Evolutionary conservation across 306 rosid species (phyloP), one percentile per base, ranked within the genome.

Genomic region (Quercus ilex): DNA sequence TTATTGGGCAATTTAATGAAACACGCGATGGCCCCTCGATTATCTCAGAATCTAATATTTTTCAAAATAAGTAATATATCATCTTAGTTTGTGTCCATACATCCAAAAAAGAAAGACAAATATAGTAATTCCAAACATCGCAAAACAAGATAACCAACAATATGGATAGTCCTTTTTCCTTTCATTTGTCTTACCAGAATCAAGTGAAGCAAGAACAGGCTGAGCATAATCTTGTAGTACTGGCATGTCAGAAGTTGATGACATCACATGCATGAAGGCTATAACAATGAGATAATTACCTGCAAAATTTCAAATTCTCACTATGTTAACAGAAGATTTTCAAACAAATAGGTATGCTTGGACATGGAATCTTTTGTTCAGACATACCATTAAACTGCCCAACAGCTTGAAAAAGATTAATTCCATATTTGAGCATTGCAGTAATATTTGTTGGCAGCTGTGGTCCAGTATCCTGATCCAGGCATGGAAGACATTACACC

Each of bases 391-490:
- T 30, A 31, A 64, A 64, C 21, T 28, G 46, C 70, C 70, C 70
- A 31, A 64, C 70, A 30, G 20, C 70, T 18, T 64, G 70, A 64
- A 64, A 64, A 64, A 64, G 70, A 64, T 64, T 64, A 9, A 64
- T 17, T 15, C 70, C 70, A 64, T 64, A 64, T 64, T 64, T 64
- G 70, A 64, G 46, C 70, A 64, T 64, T 30, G 70, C 43, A 30
- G 70, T 64, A 64, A 64, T 64, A 64, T 64, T 64, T 64, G 70
- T 64, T 64, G 70, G 70, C 46, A 64, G 70, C 70, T 64, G 70
- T 64, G 70, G 70, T 64, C 70, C 70, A 15, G 70, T 30, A 41
- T 64, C 70, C 70, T 64, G 70, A 64, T 23, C 5, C 21, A 4
- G 43, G 70, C 33, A 64, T 63, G 69, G 69, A 30, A 30, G 33